Percentiles rank a stretch among this genome's conserved stretches.
Conservation (phyloP, 2,329 filamentous ascomycete species). For the Ascochyta lentis region DNA sequence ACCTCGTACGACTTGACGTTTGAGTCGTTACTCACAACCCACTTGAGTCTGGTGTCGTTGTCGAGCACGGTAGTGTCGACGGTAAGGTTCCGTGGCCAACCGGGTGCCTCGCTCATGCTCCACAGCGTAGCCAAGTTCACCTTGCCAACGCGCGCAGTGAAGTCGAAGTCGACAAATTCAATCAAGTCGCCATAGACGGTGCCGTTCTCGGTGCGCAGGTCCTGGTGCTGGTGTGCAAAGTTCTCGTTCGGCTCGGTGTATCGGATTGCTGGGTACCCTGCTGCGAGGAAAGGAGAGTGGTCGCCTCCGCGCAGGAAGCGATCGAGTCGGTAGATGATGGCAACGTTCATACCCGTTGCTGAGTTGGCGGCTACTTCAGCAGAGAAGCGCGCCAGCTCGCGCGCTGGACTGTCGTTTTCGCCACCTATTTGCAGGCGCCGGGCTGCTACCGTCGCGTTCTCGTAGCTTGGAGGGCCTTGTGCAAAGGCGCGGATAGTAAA, state of each 20-base stretch:
- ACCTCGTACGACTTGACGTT: constrained; percentile 60
- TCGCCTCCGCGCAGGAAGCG: constrained; percentile 64
- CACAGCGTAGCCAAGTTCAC: constrained; percentile 64
- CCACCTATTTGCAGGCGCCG: constrained; percentile 51
- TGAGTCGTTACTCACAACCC: constrained; percentile 52
- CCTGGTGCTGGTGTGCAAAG: constrained; percentile 65
- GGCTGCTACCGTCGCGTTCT: constrained; percentile 49
- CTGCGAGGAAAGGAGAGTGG: constrained; percentile 61
- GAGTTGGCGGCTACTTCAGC: constrained; percentile 61
- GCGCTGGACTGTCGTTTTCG: constrained; percentile 63
- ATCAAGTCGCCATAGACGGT: constrained; percentile 63
- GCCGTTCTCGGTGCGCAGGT: constrained; percentile 58
- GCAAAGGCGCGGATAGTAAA: constrained; percentile 63
- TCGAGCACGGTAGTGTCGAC: constrained; percentile 55
- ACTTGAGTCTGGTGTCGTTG: constrained; percentile 60
- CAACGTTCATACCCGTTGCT: constrained; percentile 62
- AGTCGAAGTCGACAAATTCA: constrained; percentile 65
- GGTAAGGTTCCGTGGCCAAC: constrained; percentile 57
- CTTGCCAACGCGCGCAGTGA: constrained; percentile 59
- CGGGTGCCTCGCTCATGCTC: constrained; percentile 61
- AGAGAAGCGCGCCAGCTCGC: constrained; percentile 63
- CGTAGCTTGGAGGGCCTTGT: constrained; percentile 56
- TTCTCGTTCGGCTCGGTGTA: constrained; percentile 67
- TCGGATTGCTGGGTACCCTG: constrained; percentile 62
- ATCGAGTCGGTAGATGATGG: constrained; percentile 63